Conservation (phyloP, 768 basidiomycete species). For the Kwoniella dendrophila region DNA sequence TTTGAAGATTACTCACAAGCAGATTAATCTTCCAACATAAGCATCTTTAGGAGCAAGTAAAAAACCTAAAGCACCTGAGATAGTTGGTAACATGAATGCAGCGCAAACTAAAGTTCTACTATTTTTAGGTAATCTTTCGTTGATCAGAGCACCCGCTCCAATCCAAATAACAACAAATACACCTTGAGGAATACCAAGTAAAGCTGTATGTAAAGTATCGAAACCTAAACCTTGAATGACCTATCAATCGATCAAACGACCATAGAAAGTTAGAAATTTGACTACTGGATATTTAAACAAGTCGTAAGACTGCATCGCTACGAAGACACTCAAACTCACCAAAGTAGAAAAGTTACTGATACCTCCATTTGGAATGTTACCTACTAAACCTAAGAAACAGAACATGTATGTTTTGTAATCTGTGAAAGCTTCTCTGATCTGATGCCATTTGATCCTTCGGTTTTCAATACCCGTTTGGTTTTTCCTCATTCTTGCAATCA, state of each 20-base stretch:
- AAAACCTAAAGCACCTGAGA: constrained; percentile 55
- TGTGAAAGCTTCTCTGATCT: constrained; percentile 50
- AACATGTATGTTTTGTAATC: constrained; percentile 56
- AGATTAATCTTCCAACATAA: constrained; percentile 53
- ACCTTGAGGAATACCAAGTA: constrained; percentile 56
- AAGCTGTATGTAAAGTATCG: constrained; percentile 50
- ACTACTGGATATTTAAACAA: too few relatives aligned
- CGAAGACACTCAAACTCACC: constrained; percentile 10
- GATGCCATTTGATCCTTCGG: constrained; percentile 49
- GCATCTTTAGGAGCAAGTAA: constrained; percentile 52
- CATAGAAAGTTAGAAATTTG: too few relatives aligned
- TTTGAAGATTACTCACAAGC: constrained; percentile 47
- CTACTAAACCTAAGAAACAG: constrained; percentile 52
- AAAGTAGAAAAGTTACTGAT: constrained; percentile 46
- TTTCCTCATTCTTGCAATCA: constrained; percentile 51
- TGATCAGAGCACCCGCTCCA: constrained; percentile 46
- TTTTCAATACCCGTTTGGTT: constrained; percentile 57
- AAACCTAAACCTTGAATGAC: constrained; percentile 52
- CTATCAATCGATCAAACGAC: constrained; percentile 28
- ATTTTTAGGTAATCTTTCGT: constrained; percentile 48
- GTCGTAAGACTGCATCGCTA: constrained; percentile 45
- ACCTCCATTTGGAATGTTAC: constrained; percentile 53
- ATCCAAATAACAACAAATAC: constrained; percentile 55
- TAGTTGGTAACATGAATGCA: constrained; percentile 55
- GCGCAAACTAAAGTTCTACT: constrained; percentile 48